phyloP scores from a whole-genome alignment of 805 yeast genomes.

The Metschnikowia aberdeeniae region DNA sequence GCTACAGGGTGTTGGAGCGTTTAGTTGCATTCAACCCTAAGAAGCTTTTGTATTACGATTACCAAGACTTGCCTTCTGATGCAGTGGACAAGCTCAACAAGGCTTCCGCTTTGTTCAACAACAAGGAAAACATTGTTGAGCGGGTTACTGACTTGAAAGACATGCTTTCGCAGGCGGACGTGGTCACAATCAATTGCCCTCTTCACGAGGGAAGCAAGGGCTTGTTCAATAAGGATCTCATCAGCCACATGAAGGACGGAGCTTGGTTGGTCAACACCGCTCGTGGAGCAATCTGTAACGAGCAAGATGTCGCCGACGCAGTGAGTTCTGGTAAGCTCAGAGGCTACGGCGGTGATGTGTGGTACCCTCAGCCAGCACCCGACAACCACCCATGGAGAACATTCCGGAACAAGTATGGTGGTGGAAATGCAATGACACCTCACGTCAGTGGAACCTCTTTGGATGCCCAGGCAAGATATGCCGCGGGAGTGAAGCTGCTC shows the following conservation, averaged over 20 bases:
- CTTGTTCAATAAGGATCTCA: conserved; percentile 58
- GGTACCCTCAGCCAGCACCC: conserved; percentile 85
- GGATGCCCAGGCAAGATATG: conserved; percentile 75
- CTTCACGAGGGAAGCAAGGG: conserved; percentile 68
- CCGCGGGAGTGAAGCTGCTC: conserved; percentile 64
- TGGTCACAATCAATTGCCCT: conserved; percentile 76
- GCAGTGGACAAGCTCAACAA: conserved; percentile 39
- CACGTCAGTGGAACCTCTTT: conserved; percentile 76
- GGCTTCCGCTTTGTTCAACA: conserved; percentile 39
- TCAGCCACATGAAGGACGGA: conserved; percentile 69
- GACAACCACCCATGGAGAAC: conserved; percentile 72
- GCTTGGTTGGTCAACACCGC: conserved; percentile 76
- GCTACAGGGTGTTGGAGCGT: conserved; percentile 70
- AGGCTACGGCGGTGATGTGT: conserved; percentile 85
- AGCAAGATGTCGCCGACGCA: conserved; percentile 73
- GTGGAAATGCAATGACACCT: conserved; percentile 83
- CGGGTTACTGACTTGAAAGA: conserved; percentile 60
- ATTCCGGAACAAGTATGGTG: conserved; percentile 54
- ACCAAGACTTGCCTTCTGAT: conserved; percentile 59
- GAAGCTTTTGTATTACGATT: conserved; percentile 70
- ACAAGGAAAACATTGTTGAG: conserved; percentile 48
- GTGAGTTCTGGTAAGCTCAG: conserved; percentile 61
- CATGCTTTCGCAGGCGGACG: conserved; percentile 61
- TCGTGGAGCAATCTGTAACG: conserved; percentile 74
- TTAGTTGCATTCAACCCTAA: conserved; percentile 69